These are phyloP conservation scores for Astrocystis sublimbata DNA, from an alignment of 495 filamentous ascomycete species.

Conservation along the genomic window DNA sequence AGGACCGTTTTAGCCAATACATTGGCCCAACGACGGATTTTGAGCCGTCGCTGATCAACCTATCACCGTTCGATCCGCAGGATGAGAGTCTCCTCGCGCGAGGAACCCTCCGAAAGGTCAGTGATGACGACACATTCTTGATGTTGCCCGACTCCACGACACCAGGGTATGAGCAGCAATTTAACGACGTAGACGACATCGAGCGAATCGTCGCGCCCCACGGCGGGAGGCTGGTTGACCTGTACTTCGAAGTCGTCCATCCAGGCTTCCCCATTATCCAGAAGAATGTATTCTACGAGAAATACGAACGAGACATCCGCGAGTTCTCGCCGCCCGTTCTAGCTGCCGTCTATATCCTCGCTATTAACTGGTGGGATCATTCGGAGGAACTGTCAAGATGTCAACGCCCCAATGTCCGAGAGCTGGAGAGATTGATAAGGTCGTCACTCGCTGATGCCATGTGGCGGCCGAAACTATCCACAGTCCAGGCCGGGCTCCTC, in stretches of 20 bases:
- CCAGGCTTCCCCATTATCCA: slow-evolving; percentile 89
- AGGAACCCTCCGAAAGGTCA: slow-evolving; percentile 75
- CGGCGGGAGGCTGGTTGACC: slow-evolving; percentile 75
- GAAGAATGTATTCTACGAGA: slow-evolving; percentile 82
- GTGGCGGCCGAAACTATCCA: slow-evolving; percentile 84
- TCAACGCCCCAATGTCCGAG: slow-evolving; percentile 69
- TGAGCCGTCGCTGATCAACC: slow-evolving; percentile 70
- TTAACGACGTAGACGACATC: slow-evolving; percentile 72
- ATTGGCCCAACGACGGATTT: slow-evolving; percentile 72
- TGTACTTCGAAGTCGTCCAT: slow-evolving; percentile 87
- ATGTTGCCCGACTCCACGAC: slow-evolving; percentile 69
- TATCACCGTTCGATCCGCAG: slow-evolving; percentile 68
- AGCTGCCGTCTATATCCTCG: slow-evolving; percentile 86
- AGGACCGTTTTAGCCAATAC: slow-evolving; percentile 62
- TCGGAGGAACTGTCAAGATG: slow-evolving; percentile 63
- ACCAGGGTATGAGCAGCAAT: slow-evolving; percentile 59
- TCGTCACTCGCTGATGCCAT: slow-evolving; percentile 74
- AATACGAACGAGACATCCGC: slow-evolving; percentile 72
- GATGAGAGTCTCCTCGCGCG: slow-evolving; percentile 69
- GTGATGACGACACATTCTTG: slow-evolving; percentile 80
- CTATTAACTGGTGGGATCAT: slow-evolving; percentile 86
- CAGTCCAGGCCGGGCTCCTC: slow-evolving; percentile 86
- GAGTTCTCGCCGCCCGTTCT: slow-evolving; percentile 82
- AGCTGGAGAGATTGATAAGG: slow-evolving; percentile 76
- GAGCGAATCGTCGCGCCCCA: slow-evolving; percentile 81